Evolutionary conservation across 805 yeast species (phyloP).

Genomic region (Ogataea trehalophila): DNA sequence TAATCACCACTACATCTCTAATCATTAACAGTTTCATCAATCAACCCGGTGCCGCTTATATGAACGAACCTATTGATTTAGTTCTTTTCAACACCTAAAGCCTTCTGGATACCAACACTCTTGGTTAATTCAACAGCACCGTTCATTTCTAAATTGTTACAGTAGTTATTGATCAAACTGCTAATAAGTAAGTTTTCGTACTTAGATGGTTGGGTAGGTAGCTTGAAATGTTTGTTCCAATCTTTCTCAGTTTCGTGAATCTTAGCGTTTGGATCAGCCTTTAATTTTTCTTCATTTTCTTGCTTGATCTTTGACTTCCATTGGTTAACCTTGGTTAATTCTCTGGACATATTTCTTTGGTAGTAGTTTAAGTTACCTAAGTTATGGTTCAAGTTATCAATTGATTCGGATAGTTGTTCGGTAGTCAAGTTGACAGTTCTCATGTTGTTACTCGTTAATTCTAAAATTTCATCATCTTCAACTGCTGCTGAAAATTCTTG

Average conservation of each 20-base stretch:
- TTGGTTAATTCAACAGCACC: slow-evolving; percentile 64
- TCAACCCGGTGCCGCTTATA: too few relatives aligned
- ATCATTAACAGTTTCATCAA: too few relatives aligned
- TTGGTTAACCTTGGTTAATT: slow-evolving; percentile 60
- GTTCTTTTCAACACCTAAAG: slow-evolving; percentile 32
- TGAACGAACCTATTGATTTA: neutral
- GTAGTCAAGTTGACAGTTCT: slow-evolving; percentile 41
- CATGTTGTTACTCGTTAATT: slow-evolving; percentile 36
- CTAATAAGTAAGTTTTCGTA: slow-evolving; percentile 65
- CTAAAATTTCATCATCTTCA: slow-evolving; percentile 25
- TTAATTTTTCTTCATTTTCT: slow-evolving; percentile 58
- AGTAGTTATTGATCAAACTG: slow-evolving; percentile 64
- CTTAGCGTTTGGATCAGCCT: slow-evolving; percentile 45
- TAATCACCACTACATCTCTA: too few relatives aligned
- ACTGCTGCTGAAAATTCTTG: slow-evolving; percentile 15
- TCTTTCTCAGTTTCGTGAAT: slow-evolving; percentile 47
- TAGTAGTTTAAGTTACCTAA: slow-evolving; percentile 76
- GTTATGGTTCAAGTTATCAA: slow-evolving; percentile 73
- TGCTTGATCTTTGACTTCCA: slow-evolving; percentile 69
- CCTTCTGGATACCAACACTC: slow-evolving; percentile 53
- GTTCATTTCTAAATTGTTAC: slow-evolving; percentile 65
- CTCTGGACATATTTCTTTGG: slow-evolving; percentile 72
- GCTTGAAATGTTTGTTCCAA: slow-evolving; percentile 60
- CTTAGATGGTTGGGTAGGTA: slow-evolving; percentile 72
- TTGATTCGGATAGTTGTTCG: slow-evolving; percentile 61